Conservation (phyloP, 345 rosid species). For the Eucalyptus albens region DNA sequence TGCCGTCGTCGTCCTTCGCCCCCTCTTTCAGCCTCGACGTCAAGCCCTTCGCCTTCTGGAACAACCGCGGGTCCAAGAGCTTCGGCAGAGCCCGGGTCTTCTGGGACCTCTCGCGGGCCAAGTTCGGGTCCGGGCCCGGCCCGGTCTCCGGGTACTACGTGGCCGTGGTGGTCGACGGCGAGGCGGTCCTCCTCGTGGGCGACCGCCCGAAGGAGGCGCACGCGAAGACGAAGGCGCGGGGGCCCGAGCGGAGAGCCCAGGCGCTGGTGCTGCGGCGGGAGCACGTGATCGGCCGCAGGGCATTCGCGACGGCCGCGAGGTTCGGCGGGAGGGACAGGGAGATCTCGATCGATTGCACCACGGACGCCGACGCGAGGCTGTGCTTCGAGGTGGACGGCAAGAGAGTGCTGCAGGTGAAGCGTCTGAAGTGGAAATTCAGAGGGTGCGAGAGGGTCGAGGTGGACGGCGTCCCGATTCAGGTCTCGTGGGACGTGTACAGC, state of each 20-base stretch:
- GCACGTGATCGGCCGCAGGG: conserved; percentile 48
- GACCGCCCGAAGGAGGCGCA: conserved; percentile 49
- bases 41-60: conserved; percentile 68
- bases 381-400: conserved; percentile 39
- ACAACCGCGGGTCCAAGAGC: conserved; percentile 52
- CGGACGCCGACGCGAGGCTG: conserved; percentile 39
- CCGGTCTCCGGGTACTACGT: conserved; percentile 70
- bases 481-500: conserved; percentile 89
- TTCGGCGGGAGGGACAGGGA: conserved; percentile 61
- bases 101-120: conserved; percentile 72
- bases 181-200: conserved; percentile 54
- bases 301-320: conserved; percentile 45
- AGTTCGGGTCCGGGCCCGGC: conserved; percentile 73
- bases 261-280: conserved; percentile 56
- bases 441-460: conserved; percentile 73
- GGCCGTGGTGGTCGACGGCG: conserved; percentile 53
- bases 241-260: conserved; percentile 16
- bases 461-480: conserved; percentile 55
- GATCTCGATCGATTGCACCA: conserved; percentile 53
- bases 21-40: conserved; percentile 38
- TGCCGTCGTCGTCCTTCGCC: not conserved
- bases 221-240: conserved; percentile 23
- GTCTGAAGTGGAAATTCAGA: conserved; percentile 80
- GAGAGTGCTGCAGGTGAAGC: conserved; percentile 48
- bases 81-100: conserved; percentile 19